Base-by-base conservation (phyloP, 768 basidiomycete species). In the Tylopilus sp. region DNA sequence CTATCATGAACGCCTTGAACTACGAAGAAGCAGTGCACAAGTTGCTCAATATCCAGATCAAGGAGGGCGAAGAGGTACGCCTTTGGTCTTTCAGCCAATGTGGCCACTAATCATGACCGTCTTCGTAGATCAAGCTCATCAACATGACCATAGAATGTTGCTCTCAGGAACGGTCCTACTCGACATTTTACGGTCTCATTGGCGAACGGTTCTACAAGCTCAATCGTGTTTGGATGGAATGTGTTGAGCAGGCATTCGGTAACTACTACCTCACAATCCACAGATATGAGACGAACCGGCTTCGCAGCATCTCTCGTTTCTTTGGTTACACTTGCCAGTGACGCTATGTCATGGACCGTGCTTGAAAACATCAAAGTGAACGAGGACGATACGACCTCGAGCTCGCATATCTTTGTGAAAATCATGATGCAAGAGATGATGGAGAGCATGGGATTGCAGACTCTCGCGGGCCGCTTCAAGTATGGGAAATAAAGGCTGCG, bases 121-220 rank as follows among this genome's bases (percentile, higher is more conserved):
- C 50, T 15, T 21, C 31, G n/a, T 62, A 97, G 92, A 88, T 92
- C 60, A 95, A 98, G 67, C 72, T 99, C 51, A 83, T 91, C 68
- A 98, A 98, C 77, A 99, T 99, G 97, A 82, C 98, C 56, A 90
- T 99, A 69, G 95, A 98, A 64, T 99, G 97, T 88, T 98, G 97
- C 69, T 98, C 97, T 2, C 97, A 99, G 75, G 97, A 98, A 69
- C 88, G 97, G 13, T 94, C 95, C 1, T 99, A 98, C 69, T 92
- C 91, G 2, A 89, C 80, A 17, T 98, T 97, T 77, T 99, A 95
- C 63, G 97, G 97, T 12, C 83, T 98, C 20, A 79, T 97, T 56
- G 93, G 93, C 48, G 97, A 99, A 69, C 88, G 97, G 20, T 94
- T 99, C 74, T 87, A 89, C 74, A 95, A 97, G 72, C 79, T 98